Evolutionary conservation across 805 yeast genomes (phyloP), one percentile per base, ranked within the genome.

Genomic region (Candida alai): DNA sequence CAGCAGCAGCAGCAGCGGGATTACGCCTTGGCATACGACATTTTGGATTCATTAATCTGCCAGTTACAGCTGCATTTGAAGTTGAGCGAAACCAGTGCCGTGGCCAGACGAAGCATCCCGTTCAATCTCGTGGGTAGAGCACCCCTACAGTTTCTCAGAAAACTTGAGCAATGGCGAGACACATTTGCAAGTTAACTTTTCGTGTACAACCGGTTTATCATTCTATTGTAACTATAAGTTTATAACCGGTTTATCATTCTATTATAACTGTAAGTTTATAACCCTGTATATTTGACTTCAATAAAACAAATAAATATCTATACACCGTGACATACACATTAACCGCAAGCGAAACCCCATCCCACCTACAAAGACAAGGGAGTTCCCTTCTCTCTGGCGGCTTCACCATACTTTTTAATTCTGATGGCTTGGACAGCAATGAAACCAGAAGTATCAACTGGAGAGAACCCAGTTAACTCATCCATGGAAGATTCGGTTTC

Each of bases 401-500:
- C 76, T 69, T 88, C 94, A 63, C 98, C 98, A 63, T 86, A 93
- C 71, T 93, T 93, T 77, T 93, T 93, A 62, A 90, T 85, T 76
- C 98, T 87, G 65, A 93, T 93, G 43, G 97, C 86, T 74, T 93
- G 97, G 51, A 93, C 95, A 49, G 96, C 86, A 65, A 93, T 93
- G 77, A 93, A 93, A 37, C 98, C 98, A 42, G 94, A 71, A 40
- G 98, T 87, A 63, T 90, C 97, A 62, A 84, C 88, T 45, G 98
- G 98, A 54, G 85, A 82, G 76, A 93, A 93, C 40, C 96, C 98
- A 39, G 97, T 88, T 56, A 93, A 80, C 70, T 93, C 98, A 67
- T 93, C 98, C 98, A 93, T 93, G 9, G 97, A 90, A 11, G 97
- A 89, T 66, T 90, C 97, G 36, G 96, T 87, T 46, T 96, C 96